Evolutionary conservation across 2,329 filamentous ascomycete genomes (phyloP), one percentile per base, ranked within the genome.

Genomic region (Colletotrichum truncatum): DNA sequence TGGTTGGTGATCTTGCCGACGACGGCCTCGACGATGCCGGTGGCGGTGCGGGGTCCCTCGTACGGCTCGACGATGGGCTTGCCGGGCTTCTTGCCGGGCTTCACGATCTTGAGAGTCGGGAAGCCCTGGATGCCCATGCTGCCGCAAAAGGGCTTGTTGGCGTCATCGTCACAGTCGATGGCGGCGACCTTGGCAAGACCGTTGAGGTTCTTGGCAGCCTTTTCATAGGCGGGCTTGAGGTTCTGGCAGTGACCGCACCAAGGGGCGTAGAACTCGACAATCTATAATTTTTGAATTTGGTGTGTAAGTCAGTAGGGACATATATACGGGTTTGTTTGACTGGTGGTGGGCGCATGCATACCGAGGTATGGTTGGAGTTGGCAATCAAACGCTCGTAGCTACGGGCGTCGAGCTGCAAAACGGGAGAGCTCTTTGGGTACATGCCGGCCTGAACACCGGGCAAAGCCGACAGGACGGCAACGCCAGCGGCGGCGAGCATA

Each of bases 221-320:
- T 97, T 79, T 98, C 95, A 80, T 96, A 99, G 45, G 93, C 93
- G 3, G 94, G 95, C 81, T 98, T 94, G 73, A 99, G 91, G 80
- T 92, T 98, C 81, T 97, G 87, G 83, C 96, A 99, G 81, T 98
- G 96, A 41, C 95, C 96, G 74, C 96, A 98, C 95, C 95, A 98
- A 23, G 95, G 95, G 8, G 95, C 95, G 75, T 97, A 98, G 85
- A 98, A 98, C 80, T 94, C 93, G 76, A 89, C 81, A 46, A 89
- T 85, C 85, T 89, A 6, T n/a, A n/a, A n/a, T n/a, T n/a, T n/a
- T n/a, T n/a, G n/a, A n/a, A 11, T 46, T 16, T 6, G 28, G 14
- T 26, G 32, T 39, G 23, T 41, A 14, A 16, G 39, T 61, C 32
- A 64, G 39, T 4, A 10, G 46, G 6, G 25, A 10, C 32, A 8